phyloP scores from a whole-genome alignment of 2,329 filamentous ascomycete species.

The Fusarium sp. region DNA sequence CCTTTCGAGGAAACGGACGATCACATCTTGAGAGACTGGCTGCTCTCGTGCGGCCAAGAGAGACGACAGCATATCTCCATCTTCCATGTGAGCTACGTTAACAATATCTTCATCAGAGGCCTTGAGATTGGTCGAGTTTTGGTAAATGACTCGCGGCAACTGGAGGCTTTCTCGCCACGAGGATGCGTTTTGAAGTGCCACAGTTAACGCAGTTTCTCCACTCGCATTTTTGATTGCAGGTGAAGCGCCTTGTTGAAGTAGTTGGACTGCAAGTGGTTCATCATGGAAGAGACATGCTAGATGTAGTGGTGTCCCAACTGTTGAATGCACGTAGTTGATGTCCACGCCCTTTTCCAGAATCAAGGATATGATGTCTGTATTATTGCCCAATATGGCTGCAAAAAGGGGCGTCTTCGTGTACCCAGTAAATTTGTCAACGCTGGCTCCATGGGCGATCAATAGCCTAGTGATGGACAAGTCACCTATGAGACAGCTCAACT shows the following conservation, averaged over 20 bases:
- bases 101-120: background rate
- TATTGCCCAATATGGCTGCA: background rate
- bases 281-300: background rate
- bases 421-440: background rate
- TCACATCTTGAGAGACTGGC: background rate
- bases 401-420: background rate
- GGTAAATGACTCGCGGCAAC: too few species aligned
- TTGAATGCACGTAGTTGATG: constrained; percentile 4
- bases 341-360: background rate
- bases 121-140: background rate
- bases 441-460: background rate
- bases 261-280: background rate
- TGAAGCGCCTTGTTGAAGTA: background rate
- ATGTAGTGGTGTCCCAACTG: background rate
- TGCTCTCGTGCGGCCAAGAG: background rate
- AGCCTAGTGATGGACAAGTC: background rate
- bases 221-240: background rate
- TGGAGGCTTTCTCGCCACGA: too few species aligned
- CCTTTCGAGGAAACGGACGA: background rate
- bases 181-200: background rate
- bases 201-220: background rate
- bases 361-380: background rate
- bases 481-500: constrained; percentile 22
- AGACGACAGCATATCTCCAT: background rate
- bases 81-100: background rate